phyloP scores from a whole-genome alignment of 2,329 filamentous ascomycete genomes.

The Penicillium concentricum region DNA sequence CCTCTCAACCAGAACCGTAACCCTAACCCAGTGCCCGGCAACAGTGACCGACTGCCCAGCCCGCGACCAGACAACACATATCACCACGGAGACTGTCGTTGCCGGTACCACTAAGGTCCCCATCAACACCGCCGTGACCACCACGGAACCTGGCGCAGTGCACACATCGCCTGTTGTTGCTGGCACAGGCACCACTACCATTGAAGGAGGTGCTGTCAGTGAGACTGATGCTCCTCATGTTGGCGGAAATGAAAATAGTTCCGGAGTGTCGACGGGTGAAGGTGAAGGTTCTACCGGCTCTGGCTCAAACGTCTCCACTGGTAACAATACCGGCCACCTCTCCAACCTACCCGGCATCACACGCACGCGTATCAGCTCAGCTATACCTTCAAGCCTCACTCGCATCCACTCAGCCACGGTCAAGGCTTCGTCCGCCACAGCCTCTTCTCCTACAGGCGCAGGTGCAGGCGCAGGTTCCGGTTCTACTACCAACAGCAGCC shows the following conservation, averaged over 20 bases:
- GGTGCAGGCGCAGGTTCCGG: background rate
- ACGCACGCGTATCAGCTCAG: background rate
- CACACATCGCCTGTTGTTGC: background rate
- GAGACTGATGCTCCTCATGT: background rate
- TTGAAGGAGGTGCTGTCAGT: background rate
- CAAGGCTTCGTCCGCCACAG: background rate
- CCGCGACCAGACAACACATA: conserved; percentile 12
- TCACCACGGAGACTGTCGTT: conserved; percentile 20
- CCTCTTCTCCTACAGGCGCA: background rate
- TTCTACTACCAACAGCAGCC: background rate
- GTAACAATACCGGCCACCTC: background rate
- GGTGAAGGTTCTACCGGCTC: no score
- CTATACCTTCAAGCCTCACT: background rate
- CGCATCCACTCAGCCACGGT: background rate
- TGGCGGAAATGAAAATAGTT: background rate
- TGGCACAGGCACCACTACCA: background rate
- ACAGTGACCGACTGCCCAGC: conserved; percentile 17
- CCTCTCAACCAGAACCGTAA: conserved; percentile 11
- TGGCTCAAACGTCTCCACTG: background rate
- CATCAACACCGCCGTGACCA: background rate
- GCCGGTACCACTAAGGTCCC: conserved; percentile 14
- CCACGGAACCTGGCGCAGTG: background rate
- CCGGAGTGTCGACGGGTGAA: background rate
- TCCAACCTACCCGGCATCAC: background rate
- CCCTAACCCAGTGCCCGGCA: conserved; percentile 16